Evolutionary conservation across 2,329 filamentous ascomycete genomes (phyloP).

Genomic region (Tolypocladium guangdongense): DNA sequence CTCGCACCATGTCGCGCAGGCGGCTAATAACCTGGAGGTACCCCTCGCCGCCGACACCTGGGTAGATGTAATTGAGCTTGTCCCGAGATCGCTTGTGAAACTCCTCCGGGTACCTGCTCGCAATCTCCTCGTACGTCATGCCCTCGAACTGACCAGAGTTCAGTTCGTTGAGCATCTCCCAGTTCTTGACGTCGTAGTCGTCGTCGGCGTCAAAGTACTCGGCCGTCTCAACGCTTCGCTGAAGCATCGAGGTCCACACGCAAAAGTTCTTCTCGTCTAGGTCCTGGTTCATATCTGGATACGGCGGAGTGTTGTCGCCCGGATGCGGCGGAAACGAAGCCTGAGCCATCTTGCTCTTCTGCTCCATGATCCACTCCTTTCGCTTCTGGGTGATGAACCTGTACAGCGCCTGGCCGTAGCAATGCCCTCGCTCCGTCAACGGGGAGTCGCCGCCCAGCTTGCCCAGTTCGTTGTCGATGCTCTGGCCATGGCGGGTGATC

Average conservation of each 20-base stretch:
- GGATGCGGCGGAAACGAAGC: constrained; percentile 81
- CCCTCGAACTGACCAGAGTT: constrained; percentile 91
- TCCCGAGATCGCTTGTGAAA: constrained; percentile 69
- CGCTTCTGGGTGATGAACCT: constrained; percentile 76
- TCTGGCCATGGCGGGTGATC: constrained; percentile 94
- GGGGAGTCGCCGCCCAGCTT: constrained; percentile 88
- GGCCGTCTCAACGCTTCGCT: constrained; percentile 77
- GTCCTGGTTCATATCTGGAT: constrained; percentile 68
- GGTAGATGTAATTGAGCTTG: constrained; percentile 95
- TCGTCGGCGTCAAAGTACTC: constrained; percentile 85
- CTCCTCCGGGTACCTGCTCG: constrained; percentile 65
- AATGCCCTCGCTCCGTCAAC: constrained; percentile 67
- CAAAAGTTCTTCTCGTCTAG: constrained; percentile 82
- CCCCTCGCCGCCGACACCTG: constrained; percentile 87
- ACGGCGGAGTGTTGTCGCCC: constrained; percentile 88
- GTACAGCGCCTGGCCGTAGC: constrained; percentile 70
- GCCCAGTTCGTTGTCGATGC: constrained; percentile 72
- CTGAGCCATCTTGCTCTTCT: constrained; percentile 64
- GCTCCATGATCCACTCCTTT: constrained; percentile 70
- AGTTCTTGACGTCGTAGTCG: constrained; percentile 92
- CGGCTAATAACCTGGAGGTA: constrained; percentile 97
- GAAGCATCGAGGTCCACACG: constrained; percentile 96
- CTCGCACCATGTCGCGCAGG: constrained; percentile 86
- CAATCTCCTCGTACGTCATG: constrained; percentile 88
- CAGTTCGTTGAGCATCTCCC: constrained; percentile 95